phyloP scores from a whole-genome alignment of 106 monocot species.

The Chionographis japonica region DNA sequence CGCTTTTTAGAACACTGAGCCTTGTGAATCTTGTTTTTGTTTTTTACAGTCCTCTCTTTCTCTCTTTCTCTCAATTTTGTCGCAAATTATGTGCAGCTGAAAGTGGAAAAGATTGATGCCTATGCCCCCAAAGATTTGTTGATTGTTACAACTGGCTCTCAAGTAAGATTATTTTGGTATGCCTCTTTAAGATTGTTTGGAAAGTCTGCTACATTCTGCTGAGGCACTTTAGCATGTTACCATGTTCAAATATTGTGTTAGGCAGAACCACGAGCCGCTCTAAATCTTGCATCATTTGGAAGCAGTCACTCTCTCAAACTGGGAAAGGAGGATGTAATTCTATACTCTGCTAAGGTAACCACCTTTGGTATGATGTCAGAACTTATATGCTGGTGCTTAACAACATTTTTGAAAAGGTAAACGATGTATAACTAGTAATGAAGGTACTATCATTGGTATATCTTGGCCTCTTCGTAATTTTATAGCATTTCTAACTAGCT shows the following conservation, averaged over 20 bases:
- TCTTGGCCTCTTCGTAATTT: too few relatives aligned
- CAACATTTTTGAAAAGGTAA: not conserved
- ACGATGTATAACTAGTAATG: too few relatives aligned
- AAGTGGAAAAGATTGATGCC: constrained; percentile 94
- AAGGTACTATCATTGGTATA: too few relatives aligned
- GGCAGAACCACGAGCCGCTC: constrained; percentile 97
- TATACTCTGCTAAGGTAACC: constrained; percentile 96
- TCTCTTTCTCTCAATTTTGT: not conserved
- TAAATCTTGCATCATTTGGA: constrained; percentile 99
- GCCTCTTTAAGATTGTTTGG: not conserved
- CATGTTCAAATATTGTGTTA: constrained; percentile 36
- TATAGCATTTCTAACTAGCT: too few relatives aligned
- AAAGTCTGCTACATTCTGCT: not conserved
- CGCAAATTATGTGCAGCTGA: constrained; percentile 52
- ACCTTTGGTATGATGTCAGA: not conserved
- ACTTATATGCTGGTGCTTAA: not conserved
- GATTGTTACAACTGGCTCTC: constrained; percentile 98
- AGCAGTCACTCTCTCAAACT: constrained; percentile 91
- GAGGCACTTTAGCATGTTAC: constrained; percentile 14
- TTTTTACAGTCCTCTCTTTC: too few relatives aligned
- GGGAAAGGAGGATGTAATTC: constrained; percentile 81
- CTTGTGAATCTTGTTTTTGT: too few relatives aligned
- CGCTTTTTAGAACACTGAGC: too few relatives aligned
- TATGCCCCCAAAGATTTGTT: constrained; percentile 96
- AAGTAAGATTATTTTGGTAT: constrained; percentile 54